Conservation (phyloP, 768 basidiomycete genomes). For the Kwoniella heveanensis region DNA sequence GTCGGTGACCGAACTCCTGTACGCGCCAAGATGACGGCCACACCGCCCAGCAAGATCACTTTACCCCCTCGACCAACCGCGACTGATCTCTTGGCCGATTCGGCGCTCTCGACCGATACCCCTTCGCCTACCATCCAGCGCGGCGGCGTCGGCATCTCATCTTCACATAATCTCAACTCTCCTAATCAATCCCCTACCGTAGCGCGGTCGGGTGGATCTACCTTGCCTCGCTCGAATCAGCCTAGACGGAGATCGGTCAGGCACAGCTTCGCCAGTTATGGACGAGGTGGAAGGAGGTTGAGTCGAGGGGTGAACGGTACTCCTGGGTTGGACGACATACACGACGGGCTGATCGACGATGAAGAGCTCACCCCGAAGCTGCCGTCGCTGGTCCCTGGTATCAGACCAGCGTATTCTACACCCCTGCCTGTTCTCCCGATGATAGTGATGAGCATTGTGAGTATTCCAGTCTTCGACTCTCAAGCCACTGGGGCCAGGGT, state of each 20-base stretch:
- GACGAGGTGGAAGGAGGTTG: constrained; percentile 24
- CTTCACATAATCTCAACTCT: constrained; percentile 14
- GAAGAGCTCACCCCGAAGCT: constrained; percentile 38
- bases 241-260: constrained; percentile 20
- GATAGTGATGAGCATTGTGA: constrained; percentile 86
- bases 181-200: constrained; percentile 18
- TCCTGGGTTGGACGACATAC: constrained; percentile 4
- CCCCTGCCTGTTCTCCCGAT: constrained; percentile 85
- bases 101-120: constrained; percentile 22
- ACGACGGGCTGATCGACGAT: constrained; percentile 20
- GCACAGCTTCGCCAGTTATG: constrained; percentile 30
- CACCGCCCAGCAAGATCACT: constrained; percentile 35
- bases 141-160: neutral
- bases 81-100: constrained; percentile 26
- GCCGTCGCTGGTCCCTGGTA: constrained; percentile 51
- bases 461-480: constrained; percentile 38
- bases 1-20: too few relatives aligned
- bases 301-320: constrained; percentile 13
- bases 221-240: constrained; percentile 9
- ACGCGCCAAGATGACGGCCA: constrained; percentile 35
- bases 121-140: constrained; percentile 24
- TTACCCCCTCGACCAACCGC: constrained; percentile 35
- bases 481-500: neutral
- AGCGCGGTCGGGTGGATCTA: constrained; percentile 9
- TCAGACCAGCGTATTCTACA: constrained; percentile 60